Evolutionary conservation across 225 moss, liverwort and hornwort genomes (phyloP).

Genomic region (Neckera pumila): DNA sequence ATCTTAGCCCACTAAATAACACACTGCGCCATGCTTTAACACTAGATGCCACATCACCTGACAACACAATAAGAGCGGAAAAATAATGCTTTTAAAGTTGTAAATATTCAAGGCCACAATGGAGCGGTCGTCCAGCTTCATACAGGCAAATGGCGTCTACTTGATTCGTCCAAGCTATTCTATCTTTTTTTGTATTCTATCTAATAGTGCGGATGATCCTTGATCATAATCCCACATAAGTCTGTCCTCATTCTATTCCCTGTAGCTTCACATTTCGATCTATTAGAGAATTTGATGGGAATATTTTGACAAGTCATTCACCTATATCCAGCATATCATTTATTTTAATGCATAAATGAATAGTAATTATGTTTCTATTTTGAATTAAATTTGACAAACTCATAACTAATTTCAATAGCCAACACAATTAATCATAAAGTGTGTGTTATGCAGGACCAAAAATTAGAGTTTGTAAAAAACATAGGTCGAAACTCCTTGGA

Average conservation of each 20-base stretch:
- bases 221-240: not conserved
- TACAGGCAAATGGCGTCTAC: rapidly evolving
- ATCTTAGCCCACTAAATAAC: not conserved
- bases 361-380: too few species aligned
- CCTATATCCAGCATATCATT: not conserved
- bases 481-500: too few species aligned
- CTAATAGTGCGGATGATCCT: not conserved
- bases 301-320: rapidly evolving
- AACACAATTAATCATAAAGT: too few species aligned
- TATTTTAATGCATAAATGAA: not conserved
- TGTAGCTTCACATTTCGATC: not conserved
- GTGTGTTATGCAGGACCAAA: too few species aligned
- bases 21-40: rapidly evolving
- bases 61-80: not conserved
- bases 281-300: rapidly evolving
- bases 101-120: not conserved
- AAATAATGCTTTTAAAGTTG: rapidly evolving
- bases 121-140: rapidly evolving
- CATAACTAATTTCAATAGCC: not conserved
- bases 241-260: rapidly evolving
- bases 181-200: not conserved
- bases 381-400: not conserved
- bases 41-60: not conserved
- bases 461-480: too few species aligned
- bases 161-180: rapidly evolving